phyloP scores from a whole-genome alignment of 495 filamentous ascomycete species.

The Talaromyces adpressus region DNA sequence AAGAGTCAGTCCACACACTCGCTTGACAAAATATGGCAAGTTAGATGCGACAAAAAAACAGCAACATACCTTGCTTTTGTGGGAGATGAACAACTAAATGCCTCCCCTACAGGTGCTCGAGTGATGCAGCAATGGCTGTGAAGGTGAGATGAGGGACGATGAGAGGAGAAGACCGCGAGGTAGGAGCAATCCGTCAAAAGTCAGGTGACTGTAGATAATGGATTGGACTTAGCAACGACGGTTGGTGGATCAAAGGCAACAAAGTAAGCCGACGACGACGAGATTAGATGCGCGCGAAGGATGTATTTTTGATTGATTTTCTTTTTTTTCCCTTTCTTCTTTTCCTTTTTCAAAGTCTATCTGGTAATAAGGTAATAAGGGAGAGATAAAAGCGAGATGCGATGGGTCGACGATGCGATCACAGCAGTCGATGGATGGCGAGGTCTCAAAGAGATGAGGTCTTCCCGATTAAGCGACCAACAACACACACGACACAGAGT shows the following conservation, averaged over 20 bases:
- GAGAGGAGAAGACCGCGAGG: slow-evolving; percentile 1
- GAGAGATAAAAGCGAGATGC: neutral
- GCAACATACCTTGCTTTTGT: slow-evolving; percentile 53
- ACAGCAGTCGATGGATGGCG: neutral
- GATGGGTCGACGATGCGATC: neutral
- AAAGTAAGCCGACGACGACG: neutral
- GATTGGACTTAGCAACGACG: neutral
- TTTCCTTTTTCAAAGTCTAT: neutral
- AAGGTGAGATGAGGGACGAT: neutral
- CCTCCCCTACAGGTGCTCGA: slow-evolving; percentile 65
- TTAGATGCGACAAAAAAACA: slow-evolving; percentile 7
- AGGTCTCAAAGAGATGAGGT: neutral
- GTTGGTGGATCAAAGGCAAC: neutral
- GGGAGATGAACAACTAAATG: slow-evolving; percentile 99
- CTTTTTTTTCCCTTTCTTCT: slow-evolving; percentile 11
- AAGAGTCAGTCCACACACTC: slow-evolving; percentile 14
- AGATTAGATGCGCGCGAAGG: neutral
- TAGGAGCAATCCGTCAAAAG: neutral
- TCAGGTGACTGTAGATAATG: neutral
- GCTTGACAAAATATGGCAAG: slow-evolving; percentile 9
- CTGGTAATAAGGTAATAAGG: neutral
- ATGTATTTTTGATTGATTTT: slow-evolving; percentile 1
- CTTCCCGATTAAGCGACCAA: neutral
- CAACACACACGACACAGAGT: neutral
- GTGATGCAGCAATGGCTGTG: slow-evolving; percentile 1